Evolutionary conservation across 176 grass and related monocot genomes (phyloP).

Genomic region (Raddia distichophylla): DNA sequence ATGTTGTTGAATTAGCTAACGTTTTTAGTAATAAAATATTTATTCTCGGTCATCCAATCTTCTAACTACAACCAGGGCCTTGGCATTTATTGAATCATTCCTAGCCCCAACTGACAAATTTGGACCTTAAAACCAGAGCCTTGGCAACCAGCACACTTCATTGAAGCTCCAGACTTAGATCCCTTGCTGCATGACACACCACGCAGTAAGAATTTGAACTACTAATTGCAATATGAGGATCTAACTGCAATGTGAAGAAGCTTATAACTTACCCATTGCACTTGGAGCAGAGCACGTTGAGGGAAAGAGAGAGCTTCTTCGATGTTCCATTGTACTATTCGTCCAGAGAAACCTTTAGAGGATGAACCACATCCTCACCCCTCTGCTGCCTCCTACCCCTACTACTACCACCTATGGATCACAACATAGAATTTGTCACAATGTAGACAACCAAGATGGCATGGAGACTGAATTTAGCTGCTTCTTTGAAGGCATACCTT

Average conservation of each 20-base stretch:
- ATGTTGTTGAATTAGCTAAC: too few relatives aligned
- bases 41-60: too few relatives aligned
- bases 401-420: slow-evolving; percentile 60
- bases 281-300: slow-evolving; percentile 78
- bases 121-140: slow-evolving; percentile 76
- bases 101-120: slow-evolving; percentile 68
- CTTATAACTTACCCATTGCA: slow-evolving; percentile 61
- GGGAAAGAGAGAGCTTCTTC: slow-evolving; percentile 80
- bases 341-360: slow-evolving; percentile 77
- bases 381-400: slow-evolving; percentile 76
- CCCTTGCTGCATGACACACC: slow-evolving; percentile 59
- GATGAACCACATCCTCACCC: slow-evolving; percentile 88
- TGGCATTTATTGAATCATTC: slow-evolving; percentile 95
- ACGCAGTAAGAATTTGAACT: background rate
- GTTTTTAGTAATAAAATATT: too few relatives aligned
- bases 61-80: too few relatives aligned
- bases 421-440: background rate
- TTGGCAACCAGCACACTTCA: slow-evolving; percentile 59
- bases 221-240: background rate
- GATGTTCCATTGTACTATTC: slow-evolving; percentile 85
- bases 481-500: slow-evolving; percentile 34
- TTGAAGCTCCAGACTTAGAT: slow-evolving; percentile 76
- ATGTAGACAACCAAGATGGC: too few relatives aligned
- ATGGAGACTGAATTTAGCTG: background rate
- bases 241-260: rapidly evolving